Evolutionary conservation across 306 rosid genomes (phyloP).

Genomic region (Oemleria cerasiformis): DNA sequence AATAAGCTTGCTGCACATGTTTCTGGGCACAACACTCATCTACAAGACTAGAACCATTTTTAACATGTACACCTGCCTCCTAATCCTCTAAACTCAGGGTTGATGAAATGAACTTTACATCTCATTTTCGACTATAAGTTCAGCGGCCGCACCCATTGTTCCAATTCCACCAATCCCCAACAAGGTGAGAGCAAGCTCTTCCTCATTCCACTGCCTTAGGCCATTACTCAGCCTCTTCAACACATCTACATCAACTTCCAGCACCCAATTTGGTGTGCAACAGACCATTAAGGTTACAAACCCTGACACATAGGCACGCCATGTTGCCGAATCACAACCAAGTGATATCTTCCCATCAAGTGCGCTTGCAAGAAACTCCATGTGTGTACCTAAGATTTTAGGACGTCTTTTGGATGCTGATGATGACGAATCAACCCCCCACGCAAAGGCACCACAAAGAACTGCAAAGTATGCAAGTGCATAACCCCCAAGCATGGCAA

Average conservation of each 20-base stretch:
- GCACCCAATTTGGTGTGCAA: slow-evolving; percentile 82
- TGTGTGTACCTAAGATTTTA: slow-evolving; percentile 65
- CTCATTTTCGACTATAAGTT: slow-evolving; percentile 62
- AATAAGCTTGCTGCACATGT: neutral
- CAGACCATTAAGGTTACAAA: slow-evolving; percentile 83
- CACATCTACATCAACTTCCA: slow-evolving; percentile 71
- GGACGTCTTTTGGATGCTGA: slow-evolving; percentile 79
- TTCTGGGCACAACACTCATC: slow-evolving; percentile 6
- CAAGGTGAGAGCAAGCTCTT: slow-evolving; percentile 84
- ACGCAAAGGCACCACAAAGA: slow-evolving; percentile 80
- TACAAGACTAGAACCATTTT: slow-evolving; percentile 9
- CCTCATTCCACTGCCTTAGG: slow-evolving; percentile 73
- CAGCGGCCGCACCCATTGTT: slow-evolving; percentile 88
- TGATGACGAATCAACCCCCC: slow-evolving; percentile 90
- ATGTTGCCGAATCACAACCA: slow-evolving; percentile 79
- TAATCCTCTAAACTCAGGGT: slow-evolving; percentile 5
- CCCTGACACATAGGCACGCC: slow-evolving; percentile 85
- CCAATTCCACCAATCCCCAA: slow-evolving; percentile 66
- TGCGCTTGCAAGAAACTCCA: slow-evolving; percentile 94
- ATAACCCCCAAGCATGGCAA: slow-evolving; percentile 80
- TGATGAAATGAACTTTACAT: slow-evolving; percentile 27
- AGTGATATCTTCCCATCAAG: slow-evolving; percentile 91
- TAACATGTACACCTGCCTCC: slow-evolving; percentile 4
- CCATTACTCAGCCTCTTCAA: slow-evolving; percentile 81
- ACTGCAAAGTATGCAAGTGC: slow-evolving; percentile 84